Percentiles rank a stretch among this genome's conserved stretches.
These are phyloP conservation scores for Fomes fomentarius DNA, from an alignment of 1,284 basidiomycete genomes.

Conservation along the genomic window DNA sequence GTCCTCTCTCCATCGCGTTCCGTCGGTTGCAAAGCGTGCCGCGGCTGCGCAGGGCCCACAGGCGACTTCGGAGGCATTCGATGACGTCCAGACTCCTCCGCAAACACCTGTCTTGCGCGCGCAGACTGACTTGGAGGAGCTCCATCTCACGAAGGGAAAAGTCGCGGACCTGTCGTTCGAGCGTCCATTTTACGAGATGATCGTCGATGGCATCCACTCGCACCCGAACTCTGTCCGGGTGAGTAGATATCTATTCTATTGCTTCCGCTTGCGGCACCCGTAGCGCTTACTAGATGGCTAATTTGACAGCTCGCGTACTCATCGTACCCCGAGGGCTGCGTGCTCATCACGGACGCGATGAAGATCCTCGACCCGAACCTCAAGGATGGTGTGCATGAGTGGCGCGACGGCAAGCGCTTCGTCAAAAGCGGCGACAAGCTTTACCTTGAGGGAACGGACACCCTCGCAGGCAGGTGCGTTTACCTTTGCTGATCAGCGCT, in stretches of 20 bases:
- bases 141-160: conserved; percentile 39
- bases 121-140: conserved; percentile 27
- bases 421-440: conserved; percentile 83
- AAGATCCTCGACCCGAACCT: conserved; percentile 86
- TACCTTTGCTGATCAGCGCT: too few relatives aligned
- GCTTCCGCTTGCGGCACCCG: too few relatives aligned
- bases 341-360: conserved; percentile 90
- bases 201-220: conserved; percentile 90
- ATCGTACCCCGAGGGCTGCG: conserved; percentile 81
- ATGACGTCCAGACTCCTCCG: conserved; percentile 63
- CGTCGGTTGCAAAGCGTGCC: conserved; percentile 26
- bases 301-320: conserved; percentile 75
- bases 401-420: conserved; percentile 81
- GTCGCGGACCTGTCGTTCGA: conserved; percentile 48
- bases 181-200: conserved; percentile 85
- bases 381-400: conserved; percentile 83
- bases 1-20: conserved; percentile 21
- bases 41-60: conserved; percentile 28
- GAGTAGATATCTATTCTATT: conserved; percentile 31
- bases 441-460: conserved; percentile 83
- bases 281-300: too few relatives aligned
- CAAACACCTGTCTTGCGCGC: conserved; percentile 48
- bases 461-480: conserved; percentile 79
- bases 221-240: conserved; percentile 90
- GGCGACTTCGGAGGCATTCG: conserved; percentile 63